Base-by-base conservation (phyloP, 306 rosid genomes). In the Trifolium pratense region DNA sequence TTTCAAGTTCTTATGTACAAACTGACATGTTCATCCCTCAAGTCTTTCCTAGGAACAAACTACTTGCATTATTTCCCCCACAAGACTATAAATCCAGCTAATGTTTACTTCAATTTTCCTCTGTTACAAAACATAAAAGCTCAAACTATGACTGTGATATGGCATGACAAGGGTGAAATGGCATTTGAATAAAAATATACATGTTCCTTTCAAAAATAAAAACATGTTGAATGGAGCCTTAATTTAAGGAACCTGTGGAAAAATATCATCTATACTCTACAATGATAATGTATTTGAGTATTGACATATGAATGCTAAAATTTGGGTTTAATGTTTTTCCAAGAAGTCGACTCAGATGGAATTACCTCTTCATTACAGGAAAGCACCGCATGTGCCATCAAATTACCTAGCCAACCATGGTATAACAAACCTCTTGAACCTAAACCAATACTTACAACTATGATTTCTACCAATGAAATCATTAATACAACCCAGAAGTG, bases 351-450 rank as follows among this genome's bases (percentile, higher is more conserved):
- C 77, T 88, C 99, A 67, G 84, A 55, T 34, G 97, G 97, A 68
- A 91, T 87, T 32, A 87, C 65, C 34, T 71, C 81, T 83, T 91
- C 96, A 59, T 86, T 78, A 75, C 87, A 73, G n/a, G 84, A 79
- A 77, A 89, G 91, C 78, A 88, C 94, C 55, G 98, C 96, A 39
- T 73, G 86, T 15, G 97, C 91, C 75, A 74, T 69, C 88, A 91
- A 74, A 73, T 86, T 91, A 79, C 98, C 98, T 51, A 91, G 84
- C 97, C 96, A 94, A 48, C 86, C 92, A 72, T 94, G 98, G 85
- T 88, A 91, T 79, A 91, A 75, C 85, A 94, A 86, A 70, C 97
- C 97, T 82, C 97, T 88, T 48, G 96, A 88, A 78, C 98, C 97
- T 79, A 91, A 85, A 49, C 98, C 97, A 93, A 76, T 85, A 91